A percentile compares a stretch with the other conserved stretches of the same genome.
These are phyloP conservation scores for Amauroascus verrucosus DNA, from an alignment of 2,329 filamentous ascomycete species.

Conservation along the genomic window DNA sequence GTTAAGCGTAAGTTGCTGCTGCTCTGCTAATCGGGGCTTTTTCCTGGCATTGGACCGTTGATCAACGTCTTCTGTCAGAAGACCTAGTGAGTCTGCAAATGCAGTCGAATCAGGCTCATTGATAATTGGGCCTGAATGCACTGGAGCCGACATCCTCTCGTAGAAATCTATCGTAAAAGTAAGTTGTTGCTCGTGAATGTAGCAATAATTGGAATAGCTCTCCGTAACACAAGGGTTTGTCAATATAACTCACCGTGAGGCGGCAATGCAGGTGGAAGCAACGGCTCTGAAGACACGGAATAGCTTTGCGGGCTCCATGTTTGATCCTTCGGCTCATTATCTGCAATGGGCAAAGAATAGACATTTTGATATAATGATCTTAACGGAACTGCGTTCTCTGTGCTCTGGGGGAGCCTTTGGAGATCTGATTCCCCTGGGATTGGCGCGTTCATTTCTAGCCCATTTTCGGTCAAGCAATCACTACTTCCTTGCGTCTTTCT, in stretches of 20 bases:
- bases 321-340: constrained; percentile 6
- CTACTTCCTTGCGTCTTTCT: neutral
- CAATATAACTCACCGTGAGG: neutral
- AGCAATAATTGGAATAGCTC: neutral
- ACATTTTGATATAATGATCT: constrained; percentile 10
- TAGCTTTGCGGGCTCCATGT: constrained; percentile 8
- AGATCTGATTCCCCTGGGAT: neutral
- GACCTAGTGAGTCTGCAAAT: constrained; percentile 3
- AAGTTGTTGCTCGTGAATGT: neutral
- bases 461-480: neutral
- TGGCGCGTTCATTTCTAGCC: neutral
- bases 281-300: constrained; percentile 7
- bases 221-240: neutral
- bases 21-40: constrained; percentile 8
- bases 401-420: neutral
- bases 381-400: neutral
- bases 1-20: constrained; percentile 15
- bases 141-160: neutral
- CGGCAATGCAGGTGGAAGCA: constrained; percentile 10
- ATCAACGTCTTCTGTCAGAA: constrained; percentile 9
- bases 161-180: constrained; percentile 1
- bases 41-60: constrained; percentile 5
- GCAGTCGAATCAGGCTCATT: neutral
- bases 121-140: neutral
- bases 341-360: constrained; percentile 11